These are phyloP conservation scores for Colletotrichum sp. DNA, from an alignment of 2,329 filamentous ascomycete genomes.

Conservation along the genomic window DNA sequence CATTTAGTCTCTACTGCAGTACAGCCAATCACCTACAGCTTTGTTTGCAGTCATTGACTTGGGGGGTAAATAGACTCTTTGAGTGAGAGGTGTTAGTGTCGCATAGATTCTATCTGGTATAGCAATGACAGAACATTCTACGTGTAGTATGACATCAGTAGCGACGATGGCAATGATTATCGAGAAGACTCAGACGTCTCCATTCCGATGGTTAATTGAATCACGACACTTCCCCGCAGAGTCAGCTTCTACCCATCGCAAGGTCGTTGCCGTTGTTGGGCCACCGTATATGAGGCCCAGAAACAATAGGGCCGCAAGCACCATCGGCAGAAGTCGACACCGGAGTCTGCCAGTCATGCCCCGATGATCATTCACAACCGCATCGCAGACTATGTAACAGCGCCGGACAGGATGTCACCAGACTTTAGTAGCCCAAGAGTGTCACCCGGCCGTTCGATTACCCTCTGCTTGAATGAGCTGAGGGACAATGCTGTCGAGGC, in stretches of 20 bases:
- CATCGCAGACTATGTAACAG: background rate
- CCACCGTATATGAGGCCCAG: background rate
- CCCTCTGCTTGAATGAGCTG: background rate
- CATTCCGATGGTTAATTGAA: background rate
- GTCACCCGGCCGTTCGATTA: no score
- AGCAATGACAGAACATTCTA: background rate
- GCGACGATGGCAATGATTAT: background rate
- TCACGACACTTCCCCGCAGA: fast-evolving
- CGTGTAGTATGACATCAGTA: background rate
- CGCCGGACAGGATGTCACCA: background rate
- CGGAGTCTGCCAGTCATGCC: background rate
- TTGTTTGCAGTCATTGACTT: background rate
- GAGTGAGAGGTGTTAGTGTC: background rate
- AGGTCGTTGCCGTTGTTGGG: background rate
- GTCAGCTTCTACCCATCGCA: background rate
- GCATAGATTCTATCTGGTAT: background rate
- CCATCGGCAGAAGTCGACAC: fast-evolving
- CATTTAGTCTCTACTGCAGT: background rate
- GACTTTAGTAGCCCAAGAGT: background rate
- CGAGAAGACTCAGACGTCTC: background rate
- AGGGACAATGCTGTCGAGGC: background rate
- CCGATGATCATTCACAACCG: background rate
- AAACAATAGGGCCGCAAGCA: background rate
- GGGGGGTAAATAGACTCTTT: background rate
- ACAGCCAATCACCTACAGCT: fast-evolving